Percentiles rank a stretch among this genome's conserved stretches.
Conservation (phyloP, 2,329 filamentous ascomycete species). For the Phaeophleospora eucalypticola region DNA sequence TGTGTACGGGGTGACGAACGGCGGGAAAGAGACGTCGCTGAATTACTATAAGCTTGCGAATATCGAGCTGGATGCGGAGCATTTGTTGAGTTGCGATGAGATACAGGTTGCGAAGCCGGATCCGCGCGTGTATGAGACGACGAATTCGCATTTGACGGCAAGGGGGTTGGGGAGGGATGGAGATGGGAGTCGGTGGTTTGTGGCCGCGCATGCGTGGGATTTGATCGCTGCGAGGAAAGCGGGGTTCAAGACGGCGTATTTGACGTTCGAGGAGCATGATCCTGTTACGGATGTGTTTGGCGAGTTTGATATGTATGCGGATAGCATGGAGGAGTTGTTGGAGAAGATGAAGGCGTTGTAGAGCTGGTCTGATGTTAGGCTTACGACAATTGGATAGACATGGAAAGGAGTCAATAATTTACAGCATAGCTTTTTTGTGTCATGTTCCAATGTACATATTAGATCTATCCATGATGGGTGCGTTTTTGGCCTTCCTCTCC, state of each 20-base stretch:
- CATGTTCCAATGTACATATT: constrained; percentile 1
- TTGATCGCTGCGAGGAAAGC: constrained; percentile 29
- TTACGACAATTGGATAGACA: too few relatives aligned
- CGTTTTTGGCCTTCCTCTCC: neutral
- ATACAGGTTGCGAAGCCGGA: constrained; percentile 29
- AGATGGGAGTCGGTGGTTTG: constrained; percentile 29
- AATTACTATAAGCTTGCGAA: constrained; percentile 28
- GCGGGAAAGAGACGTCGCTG: constrained; percentile 27
- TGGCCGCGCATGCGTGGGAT: constrained; percentile 31
- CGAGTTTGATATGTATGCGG: constrained; percentile 28
- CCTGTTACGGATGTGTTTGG: constrained; percentile 29
- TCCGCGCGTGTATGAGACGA: constrained; percentile 25
- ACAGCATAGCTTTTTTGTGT: too few relatives aligned
- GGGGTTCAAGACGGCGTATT: constrained; percentile 30
- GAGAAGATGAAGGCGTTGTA: constrained; percentile 24
- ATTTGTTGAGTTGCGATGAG: constrained; percentile 30
- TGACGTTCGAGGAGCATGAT: constrained; percentile 31
- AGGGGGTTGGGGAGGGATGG: constrained; percentile 18
- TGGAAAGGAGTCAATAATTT: too few relatives aligned
- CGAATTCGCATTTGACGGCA: constrained; percentile 22
- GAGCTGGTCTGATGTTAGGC: too few relatives aligned
- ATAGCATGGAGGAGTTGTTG: constrained; percentile 27
- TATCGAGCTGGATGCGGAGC: constrained; percentile 25
- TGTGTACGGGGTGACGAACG: constrained; percentile 31
- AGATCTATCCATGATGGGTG: neutral